These are phyloP conservation scores for Fermentozyma sake DNA, from an alignment of 1,139 yeast species.

Conservation along the genomic window DNA sequence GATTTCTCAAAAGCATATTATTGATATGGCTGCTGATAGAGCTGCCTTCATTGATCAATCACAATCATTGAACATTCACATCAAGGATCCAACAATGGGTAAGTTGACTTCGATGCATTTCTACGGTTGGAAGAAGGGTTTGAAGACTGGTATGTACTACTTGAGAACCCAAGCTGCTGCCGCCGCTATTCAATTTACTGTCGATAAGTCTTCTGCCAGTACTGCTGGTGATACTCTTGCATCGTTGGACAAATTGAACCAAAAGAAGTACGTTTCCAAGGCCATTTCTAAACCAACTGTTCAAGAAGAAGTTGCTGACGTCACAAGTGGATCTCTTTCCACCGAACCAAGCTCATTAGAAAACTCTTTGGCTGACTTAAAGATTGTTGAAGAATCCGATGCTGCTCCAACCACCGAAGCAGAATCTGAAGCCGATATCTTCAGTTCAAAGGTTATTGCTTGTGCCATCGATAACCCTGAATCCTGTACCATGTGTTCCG, in stretches of 20 bases:
- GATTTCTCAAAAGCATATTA: constrained; percentile 50
- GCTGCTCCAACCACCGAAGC: constrained; percentile 7
- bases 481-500: constrained; percentile 98
- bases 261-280: constrained; percentile 47
- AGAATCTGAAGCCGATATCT: constrained; percentile 58
- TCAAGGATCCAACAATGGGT: constrained; percentile 54
- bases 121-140: constrained; percentile 60
- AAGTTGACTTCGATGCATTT: constrained; percentile 58
- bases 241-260: constrained; percentile 49
- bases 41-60: constrained; percentile 59
- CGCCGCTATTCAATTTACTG: constrained; percentile 58
- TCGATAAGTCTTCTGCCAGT: constrained; percentile 36
- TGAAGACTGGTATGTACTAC: constrained; percentile 62
- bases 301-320: constrained; percentile 19
- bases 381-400: constrained; percentile 19
- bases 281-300: constrained; percentile 25
- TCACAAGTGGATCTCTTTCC: constrained; percentile 27
- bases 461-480: constrained; percentile 97
- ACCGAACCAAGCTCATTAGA: constrained; percentile 50
- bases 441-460: constrained; percentile 88
- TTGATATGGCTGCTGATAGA: constrained; percentile 61
- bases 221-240: constrained; percentile 30
- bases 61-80: constrained; percentile 55
- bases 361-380: constrained; percentile 44
- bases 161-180: constrained; percentile 61